phyloP scores from a whole-genome alignment of 805 yeast species.

The Crinitomyces ghanaensis region DNA sequence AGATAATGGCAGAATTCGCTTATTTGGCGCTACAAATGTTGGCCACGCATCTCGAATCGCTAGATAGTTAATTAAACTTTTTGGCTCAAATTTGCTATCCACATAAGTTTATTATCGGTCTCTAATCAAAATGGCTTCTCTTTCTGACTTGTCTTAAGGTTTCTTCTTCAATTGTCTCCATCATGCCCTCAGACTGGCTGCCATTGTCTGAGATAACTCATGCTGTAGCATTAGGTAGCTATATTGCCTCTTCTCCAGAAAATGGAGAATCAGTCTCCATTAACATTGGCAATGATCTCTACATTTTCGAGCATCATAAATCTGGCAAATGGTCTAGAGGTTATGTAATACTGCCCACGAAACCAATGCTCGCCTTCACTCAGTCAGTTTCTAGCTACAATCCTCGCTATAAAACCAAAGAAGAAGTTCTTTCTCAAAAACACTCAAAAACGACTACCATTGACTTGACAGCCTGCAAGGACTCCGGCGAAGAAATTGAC shows the following conservation, averaged over 20 bases:
- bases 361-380: constrained; percentile 42
- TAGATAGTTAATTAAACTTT: constrained; percentile 3
- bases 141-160: too few species aligned
- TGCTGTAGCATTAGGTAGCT: constrained; percentile 24
- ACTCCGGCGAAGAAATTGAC: too few species aligned
- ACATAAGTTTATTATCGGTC: neutral
- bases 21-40: constrained; percentile 50
- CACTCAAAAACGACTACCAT: constrained; percentile 25
- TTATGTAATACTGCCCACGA: constrained; percentile 50
- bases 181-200: constrained; percentile 35
- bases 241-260: constrained; percentile 21
- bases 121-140: too few species aligned
- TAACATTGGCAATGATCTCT: constrained; percentile 58
- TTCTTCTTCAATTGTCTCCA: too few species aligned
- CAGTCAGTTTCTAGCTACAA: constrained; percentile 22
- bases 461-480: constrained; percentile 17
- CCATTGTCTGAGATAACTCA: constrained; percentile 32
- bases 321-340: constrained; percentile 67
- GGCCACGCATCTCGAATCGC: constrained; percentile 34
- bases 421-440: too few species aligned
- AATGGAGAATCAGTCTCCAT: constrained; percentile 25
- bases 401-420: too few species aligned
- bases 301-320: constrained; percentile 51
- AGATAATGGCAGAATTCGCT: constrained; percentile 72
- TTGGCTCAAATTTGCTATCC: neutral